Percentiles rank a stretch among this genome's conserved stretches.
Evolutionary conservation across 192 early-diverging fungal species (phyloP).

Genomic region (Endogone sp.): DNA sequence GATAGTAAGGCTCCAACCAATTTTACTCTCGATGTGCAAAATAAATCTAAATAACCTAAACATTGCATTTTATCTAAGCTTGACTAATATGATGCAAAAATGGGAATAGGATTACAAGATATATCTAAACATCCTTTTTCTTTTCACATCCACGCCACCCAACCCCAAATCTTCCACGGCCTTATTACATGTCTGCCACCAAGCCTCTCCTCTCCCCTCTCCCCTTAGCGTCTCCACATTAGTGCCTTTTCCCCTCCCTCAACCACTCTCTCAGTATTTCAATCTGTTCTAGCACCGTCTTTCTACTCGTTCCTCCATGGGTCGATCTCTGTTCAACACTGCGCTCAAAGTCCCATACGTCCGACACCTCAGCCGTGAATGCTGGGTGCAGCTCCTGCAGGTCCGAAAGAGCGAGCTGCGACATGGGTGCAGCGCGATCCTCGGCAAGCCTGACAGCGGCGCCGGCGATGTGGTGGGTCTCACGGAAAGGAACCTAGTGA

Average conservation of each 20-base stretch:
- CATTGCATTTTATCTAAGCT: too few species aligned
- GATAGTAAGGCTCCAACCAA: too few species aligned
- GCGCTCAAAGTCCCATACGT: slow-evolving; percentile 88
- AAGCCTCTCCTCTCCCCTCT: too few species aligned
- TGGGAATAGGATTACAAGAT: too few species aligned
- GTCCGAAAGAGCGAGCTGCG: slow-evolving; percentile 71
- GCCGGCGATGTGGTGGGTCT: slow-evolving; percentile 98
- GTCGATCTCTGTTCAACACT: slow-evolving; percentile 88
- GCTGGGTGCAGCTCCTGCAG: slow-evolving; percentile 80
- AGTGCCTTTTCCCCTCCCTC: neutral
- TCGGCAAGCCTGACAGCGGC: slow-evolving; percentile 92
- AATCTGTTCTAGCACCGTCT: slow-evolving; percentile 81
- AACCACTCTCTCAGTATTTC: slow-evolving; percentile 66
- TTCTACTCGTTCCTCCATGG: slow-evolving; percentile 83
- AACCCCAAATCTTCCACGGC: too few species aligned
- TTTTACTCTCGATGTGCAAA: too few species aligned
- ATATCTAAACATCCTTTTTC: too few species aligned
- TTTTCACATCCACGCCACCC: too few species aligned
- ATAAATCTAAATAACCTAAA: too few species aligned
- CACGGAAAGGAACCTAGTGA: slow-evolving; percentile 81
- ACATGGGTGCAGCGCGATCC: slow-evolving; percentile 71
- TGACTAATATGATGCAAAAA: too few species aligned
- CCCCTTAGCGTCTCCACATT: too few species aligned
- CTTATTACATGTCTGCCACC: too few species aligned
- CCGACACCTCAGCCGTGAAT: slow-evolving; percentile 79